Evolutionary conservation across 768 basidiomycete genomes (phyloP), one percentile per base, ranked within the genome.

Genomic region (Cystobasidium tubakii): DNA sequence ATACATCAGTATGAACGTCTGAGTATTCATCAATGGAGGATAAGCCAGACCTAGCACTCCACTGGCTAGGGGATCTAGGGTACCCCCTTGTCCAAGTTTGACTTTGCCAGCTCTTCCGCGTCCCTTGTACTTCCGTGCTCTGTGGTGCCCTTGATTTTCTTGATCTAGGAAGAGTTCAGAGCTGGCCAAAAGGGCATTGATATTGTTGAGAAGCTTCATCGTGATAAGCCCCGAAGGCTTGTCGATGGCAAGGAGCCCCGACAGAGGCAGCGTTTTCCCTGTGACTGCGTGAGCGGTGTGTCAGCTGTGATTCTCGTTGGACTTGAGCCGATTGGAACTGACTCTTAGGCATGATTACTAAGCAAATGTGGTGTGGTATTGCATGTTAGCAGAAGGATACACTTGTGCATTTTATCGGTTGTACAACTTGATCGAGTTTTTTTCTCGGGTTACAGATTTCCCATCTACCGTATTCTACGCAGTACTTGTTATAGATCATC

Each of bases 201-300:
- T 83, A 76, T 88, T 85, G 80, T 94, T 90, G 67, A 98, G 86
- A 34, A 95, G 81, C 31, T 88, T 84, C 95, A 98, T 98, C 60
- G 92, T 94, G 1, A 91, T 89, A 29, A 90, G 89, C 0, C 95
- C 95, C 0, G 92, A 90, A 0, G 96, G 96, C 81, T 99, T 99
- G 64, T 86, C 84, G 46, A 99, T 82, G 0, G 88, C 95, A 81
- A 99, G 94, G 25, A 98, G 83, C 21, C 82, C 82, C 69, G 80
- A 79, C 34, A 83, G 77, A 0, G 82, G 82, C 53, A 67, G 50
- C 66, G 66, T 43, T n/a, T 42, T 53, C 7, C 44, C 50, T 9
- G 66, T 46, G 25, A 67, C 66, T 67, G 44, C 15, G 10, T 25
- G 29, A 27, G 57, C 57, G 57, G 53, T 31, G 53, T 29, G 46